A percentile compares a stretch with the other conserved stretches of the same genome.
These are phyloP conservation scores for Sclerotinia borealis DNA, from an alignment of 2,329 filamentous ascomycete genomes.

Conservation along the genomic window DNA sequence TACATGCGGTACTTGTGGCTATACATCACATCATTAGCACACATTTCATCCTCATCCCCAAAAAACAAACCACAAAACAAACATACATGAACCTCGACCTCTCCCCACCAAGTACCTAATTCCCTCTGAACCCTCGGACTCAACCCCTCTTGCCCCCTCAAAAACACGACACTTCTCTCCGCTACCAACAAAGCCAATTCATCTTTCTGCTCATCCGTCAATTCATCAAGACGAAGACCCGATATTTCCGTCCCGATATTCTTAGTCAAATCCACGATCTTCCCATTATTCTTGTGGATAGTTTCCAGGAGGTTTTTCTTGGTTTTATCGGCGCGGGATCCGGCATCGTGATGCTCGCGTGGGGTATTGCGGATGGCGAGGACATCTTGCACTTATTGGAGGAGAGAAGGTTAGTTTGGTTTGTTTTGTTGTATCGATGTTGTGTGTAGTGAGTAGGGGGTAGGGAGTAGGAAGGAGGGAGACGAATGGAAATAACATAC, in stretches of 20 bases:
- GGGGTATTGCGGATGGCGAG: slow-evolving; percentile 56
- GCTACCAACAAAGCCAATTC: slow-evolving; percentile 39
- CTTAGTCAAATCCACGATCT: slow-evolving; percentile 47
- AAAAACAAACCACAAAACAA: neutral
- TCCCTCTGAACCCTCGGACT: slow-evolving; percentile 56
- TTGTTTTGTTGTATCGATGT: no score
- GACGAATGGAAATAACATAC: neutral
- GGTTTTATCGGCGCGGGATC: slow-evolving; percentile 57
- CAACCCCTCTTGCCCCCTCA: slow-evolving; percentile 37
- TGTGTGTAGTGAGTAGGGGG: neutral
- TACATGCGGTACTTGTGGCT: slow-evolving; percentile 67
- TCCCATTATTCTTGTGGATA: slow-evolving; percentile 40
- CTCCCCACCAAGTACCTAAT: slow-evolving; percentile 58
- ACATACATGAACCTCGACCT: slow-evolving; percentile 62
- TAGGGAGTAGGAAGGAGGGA: neutral
- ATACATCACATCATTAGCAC: slow-evolving; percentile 8
- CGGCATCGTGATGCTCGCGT: slow-evolving; percentile 52
- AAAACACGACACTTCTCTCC: slow-evolving; percentile 37
- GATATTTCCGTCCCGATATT: slow-evolving; percentile 39
- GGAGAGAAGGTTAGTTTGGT: neutral
- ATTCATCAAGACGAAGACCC: slow-evolving; percentile 36
- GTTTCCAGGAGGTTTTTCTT: slow-evolving; percentile 56
- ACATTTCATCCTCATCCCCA: neutral
- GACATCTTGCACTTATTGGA: slow-evolving; percentile 51
- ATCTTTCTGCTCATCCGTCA: slow-evolving; percentile 37